Evolutionary conservation across 176 grass and related monocot genomes (phyloP).

Genomic region (Avena sativa): DNA sequence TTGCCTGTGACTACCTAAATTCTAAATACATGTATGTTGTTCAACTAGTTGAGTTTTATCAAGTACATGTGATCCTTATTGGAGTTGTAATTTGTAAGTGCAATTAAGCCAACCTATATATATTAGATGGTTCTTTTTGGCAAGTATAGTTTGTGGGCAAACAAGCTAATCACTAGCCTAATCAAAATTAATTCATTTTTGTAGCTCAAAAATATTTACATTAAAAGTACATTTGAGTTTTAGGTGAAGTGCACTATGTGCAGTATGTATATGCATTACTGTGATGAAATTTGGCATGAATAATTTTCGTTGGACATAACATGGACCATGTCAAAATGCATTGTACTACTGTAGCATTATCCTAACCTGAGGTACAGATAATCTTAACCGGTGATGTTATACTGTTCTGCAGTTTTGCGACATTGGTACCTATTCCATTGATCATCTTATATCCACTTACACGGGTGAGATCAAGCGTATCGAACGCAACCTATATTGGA

Average conservation of each 20-base stretch:
- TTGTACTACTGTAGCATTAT: not conserved
- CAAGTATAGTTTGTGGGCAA: not conserved
- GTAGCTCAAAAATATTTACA: not conserved
- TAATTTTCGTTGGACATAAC: not conserved
- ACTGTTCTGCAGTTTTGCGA: constrained; percentile 53
- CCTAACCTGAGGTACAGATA: too few species aligned
- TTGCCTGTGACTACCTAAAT: not conserved
- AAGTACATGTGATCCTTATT: not conserved
- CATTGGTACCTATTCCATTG: constrained; percentile 35
- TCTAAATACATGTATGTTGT: constrained; percentile 14
- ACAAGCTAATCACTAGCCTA: not conserved
- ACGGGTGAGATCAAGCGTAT: constrained; percentile 50
- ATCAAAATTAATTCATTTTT: not conserved
- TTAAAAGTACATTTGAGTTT: not conserved
- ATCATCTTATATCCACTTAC: constrained; percentile 67
- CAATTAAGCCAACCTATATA: not conserved
- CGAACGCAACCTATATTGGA: constrained; percentile 22
- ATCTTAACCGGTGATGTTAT: not conserved
- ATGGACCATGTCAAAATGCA: not conserved
- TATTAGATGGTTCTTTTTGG: not conserved
- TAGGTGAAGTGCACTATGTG: not conserved
- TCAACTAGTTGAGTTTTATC: not conserved
- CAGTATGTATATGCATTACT: not conserved
- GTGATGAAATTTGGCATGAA: not conserved
- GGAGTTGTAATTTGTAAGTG: too few species aligned